A percentile compares a stretch with the other conserved stretches of the same genome.
These are phyloP conservation scores for Termitomyces sp. DNA, from an alignment of 768 basidiomycete genomes.

Conservation along the genomic window DNA sequence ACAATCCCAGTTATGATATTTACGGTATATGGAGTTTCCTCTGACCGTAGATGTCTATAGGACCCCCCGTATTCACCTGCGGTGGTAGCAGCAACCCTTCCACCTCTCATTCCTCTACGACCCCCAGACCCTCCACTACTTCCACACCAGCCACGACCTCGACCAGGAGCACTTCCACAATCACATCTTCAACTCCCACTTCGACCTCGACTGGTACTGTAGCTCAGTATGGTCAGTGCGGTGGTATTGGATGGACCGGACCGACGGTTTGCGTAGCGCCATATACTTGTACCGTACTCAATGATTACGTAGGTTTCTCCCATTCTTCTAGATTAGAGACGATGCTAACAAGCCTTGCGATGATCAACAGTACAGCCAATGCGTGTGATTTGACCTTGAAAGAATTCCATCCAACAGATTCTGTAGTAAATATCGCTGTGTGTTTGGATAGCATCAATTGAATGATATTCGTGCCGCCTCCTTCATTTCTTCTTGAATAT, in stretches of 20 bases:
- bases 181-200: constrained; percentile 16
- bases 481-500: not conserved
- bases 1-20: constrained; percentile 32
- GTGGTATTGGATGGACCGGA: constrained; percentile 35
- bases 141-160: not conserved
- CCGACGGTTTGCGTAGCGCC: constrained; percentile 31
- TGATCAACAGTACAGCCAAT: constrained; percentile 23
- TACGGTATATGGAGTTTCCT: not conserved
- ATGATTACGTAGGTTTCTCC: constrained; percentile 26
- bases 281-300: constrained; percentile 28
- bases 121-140: not conserved
- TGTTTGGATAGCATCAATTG: not conserved
- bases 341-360: not conserved
- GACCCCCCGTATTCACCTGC: constrained; percentile 38
- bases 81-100: constrained; percentile 14
- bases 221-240: constrained; percentile 40
- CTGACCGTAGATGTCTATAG: constrained; percentile 11
- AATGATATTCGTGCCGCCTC: not conserved
- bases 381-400: constrained; percentile 6
- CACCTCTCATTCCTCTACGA: not conserved
- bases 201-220: constrained; percentile 22
- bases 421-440: not conserved
- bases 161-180: constrained; percentile 12
- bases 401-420: not conserved
- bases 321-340: not conserved